A percentile compares a stretch with the other conserved stretches of the same genome.
Evolutionary conservation across 805 yeast species (phyloP).

Genomic region (Saccharomycopsis sp.): DNA sequence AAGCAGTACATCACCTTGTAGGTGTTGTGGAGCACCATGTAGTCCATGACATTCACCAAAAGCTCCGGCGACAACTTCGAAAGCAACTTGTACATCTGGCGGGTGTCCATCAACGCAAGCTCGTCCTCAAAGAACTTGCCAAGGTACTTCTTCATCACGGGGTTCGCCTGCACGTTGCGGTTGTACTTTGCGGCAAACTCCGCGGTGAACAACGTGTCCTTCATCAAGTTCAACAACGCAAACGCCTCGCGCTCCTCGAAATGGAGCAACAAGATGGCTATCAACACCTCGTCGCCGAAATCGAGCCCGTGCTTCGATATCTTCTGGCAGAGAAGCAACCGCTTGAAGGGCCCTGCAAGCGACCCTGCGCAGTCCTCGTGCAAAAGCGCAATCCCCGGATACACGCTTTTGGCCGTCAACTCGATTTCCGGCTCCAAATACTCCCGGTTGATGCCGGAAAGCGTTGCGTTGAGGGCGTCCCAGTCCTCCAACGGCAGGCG

Average conservation of each 20-base stretch:
- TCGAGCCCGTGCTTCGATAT: conserved; percentile 14
- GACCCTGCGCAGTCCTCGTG: conserved; percentile 15
- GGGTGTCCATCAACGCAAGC: conserved; percentile 7
- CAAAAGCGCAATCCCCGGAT: conserved; percentile 14
- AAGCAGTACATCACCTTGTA: conserved; percentile 19
- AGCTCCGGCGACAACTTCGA: conserved; percentile 17
- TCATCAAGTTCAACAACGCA: conserved; percentile 9
- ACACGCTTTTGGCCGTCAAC: conserved; percentile 12
- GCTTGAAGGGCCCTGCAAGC: conserved; percentile 9
- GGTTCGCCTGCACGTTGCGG: conserved; percentile 11
- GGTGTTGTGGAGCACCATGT: conserved; percentile 16
- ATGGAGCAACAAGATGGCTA: conserved; percentile 17
- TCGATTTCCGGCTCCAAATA: conserved; percentile 20
- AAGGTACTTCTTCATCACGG: conserved; percentile 17
- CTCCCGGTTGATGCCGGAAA: not conserved
- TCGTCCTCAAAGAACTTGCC: conserved; percentile 20
- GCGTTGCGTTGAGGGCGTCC: not conserved
- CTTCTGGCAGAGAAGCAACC: conserved; percentile 13
- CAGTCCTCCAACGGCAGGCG: not conserved
- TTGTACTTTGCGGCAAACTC: conserved; percentile 15
- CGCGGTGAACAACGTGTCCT: conserved; percentile 16
- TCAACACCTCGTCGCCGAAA: conserved; percentile 19
- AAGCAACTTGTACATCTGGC: conserved; percentile 14
- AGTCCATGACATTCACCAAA: conserved; percentile 16
- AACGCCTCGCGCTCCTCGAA: conserved; percentile 13